Percentiles rank a stretch among this genome's conserved stretches.
phyloP scores from a whole-genome alignment of 352 stramenopile genomes.

The Pythium myriotylum region DNA sequence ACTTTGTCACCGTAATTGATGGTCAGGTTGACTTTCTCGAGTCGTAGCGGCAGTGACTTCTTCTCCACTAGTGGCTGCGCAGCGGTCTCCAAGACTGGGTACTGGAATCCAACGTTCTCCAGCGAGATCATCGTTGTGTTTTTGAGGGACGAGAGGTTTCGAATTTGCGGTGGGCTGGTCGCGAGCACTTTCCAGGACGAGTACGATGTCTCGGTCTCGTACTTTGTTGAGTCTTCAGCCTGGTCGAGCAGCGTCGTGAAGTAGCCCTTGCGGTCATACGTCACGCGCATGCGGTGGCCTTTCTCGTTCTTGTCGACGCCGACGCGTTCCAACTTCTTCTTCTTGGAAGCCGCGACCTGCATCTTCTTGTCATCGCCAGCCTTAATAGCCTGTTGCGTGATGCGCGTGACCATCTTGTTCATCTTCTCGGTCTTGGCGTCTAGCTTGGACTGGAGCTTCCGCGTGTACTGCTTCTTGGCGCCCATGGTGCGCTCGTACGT shows the following conservation, averaged over 20 bases:
- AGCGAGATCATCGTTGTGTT: slow-evolving; percentile 57
- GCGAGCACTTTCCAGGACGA: slow-evolving; percentile 50
- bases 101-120: slow-evolving; percentile 55
- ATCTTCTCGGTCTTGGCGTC: slow-evolving; percentile 62
- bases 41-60: slow-evolving; percentile 30
- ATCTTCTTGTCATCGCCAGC: slow-evolving; percentile 68
- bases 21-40: slow-evolving; percentile 71
- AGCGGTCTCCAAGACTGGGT: slow-evolving; percentile 17
- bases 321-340: slow-evolving; percentile 72
- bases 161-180: slow-evolving; percentile 49
- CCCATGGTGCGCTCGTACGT: slow-evolving; percentile 54
- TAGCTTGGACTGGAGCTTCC: slow-evolving; percentile 48
- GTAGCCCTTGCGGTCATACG: slow-evolving; percentile 53
- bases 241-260: slow-evolving; percentile 33
- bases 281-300: slow-evolving; percentile 63
- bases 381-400: slow-evolving; percentile 41
- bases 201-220: slow-evolving; percentile 35
- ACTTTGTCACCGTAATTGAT: slow-evolving; percentile 83
- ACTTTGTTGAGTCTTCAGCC: slow-evolving; percentile 48
- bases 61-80: slow-evolving; percentile 13
- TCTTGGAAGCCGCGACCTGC: slow-evolving; percentile 59
- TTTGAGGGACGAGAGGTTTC: slow-evolving; percentile 51
- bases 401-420: slow-evolving; percentile 50
- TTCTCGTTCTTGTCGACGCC: slow-evolving; percentile 54
- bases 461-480: slow-evolving; percentile 51